A percentile compares a stretch with the other conserved stretches of the same genome.
Evolutionary conservation across 164 flowering plant genomes (phyloP).

Genomic region (Santalum album): DNA sequence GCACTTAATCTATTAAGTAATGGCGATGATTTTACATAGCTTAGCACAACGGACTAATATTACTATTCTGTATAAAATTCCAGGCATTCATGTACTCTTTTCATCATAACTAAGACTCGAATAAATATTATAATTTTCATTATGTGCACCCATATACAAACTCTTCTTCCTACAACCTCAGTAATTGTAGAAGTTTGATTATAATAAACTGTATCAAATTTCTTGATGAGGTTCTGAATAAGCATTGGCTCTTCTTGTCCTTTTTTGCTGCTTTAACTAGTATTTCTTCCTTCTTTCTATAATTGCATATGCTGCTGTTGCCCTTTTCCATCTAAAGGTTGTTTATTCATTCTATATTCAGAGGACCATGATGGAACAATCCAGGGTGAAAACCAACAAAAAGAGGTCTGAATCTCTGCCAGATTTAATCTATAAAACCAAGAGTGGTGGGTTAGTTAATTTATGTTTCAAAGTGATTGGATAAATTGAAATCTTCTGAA

Average conservation of each 20-base stretch:
- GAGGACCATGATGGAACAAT: conserved; percentile 22
- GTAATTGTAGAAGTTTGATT: too few species aligned
- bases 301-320: not conserved
- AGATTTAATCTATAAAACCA: conserved; percentile 5
- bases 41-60: too few species aligned
- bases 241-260: not conserved
- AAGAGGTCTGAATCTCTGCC: conserved; percentile 31
- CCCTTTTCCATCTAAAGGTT: not conserved
- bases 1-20: too few species aligned
- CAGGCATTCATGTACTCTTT: too few species aligned
- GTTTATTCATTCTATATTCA: conserved; percentile 17
- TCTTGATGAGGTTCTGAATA: not conserved
- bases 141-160: too few species aligned
- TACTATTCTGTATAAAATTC: too few species aligned
- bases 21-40: too few species aligned
- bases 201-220: too few species aligned
- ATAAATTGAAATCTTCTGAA: conserved; percentile 7
- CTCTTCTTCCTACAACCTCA: too few species aligned
- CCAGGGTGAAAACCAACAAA: conserved; percentile 18
- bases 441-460: conserved; percentile 3
- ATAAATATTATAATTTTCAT: too few species aligned
- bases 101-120: too few species aligned
- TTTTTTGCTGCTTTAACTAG: not conserved
- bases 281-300: not conserved
- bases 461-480: not conserved